These are phyloP conservation scores for Saturnispora galanensis DNA, from an alignment of 805 yeast species.

Conservation along the genomic window DNA sequence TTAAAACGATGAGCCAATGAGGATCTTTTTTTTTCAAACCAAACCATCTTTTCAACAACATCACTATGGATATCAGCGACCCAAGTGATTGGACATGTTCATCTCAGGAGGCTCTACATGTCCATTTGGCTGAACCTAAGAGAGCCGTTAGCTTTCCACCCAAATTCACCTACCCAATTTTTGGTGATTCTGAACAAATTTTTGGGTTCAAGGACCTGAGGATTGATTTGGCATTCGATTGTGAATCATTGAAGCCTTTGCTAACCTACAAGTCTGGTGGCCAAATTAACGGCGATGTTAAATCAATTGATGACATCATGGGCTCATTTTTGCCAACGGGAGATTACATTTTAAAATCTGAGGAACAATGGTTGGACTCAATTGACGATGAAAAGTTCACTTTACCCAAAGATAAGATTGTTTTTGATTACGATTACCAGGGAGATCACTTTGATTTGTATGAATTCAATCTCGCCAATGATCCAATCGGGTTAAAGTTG, in stretches of 20 bases:
- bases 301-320: slow-evolving; percentile 49
- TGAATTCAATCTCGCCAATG: slow-evolving; percentile 32
- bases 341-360: slow-evolving; percentile 51
- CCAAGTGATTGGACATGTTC: slow-evolving; percentile 57
- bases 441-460: slow-evolving; percentile 41
- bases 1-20: not conserved
- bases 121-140: slow-evolving; percentile 41
- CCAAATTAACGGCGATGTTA: slow-evolving; percentile 46
- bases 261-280: slow-evolving; percentile 47
- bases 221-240: slow-evolving; percentile 65
- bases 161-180: slow-evolving; percentile 81
- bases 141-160: slow-evolving; percentile 65
- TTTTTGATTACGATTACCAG: slow-evolving; percentile 12
- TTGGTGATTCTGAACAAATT: slow-evolving; percentile 82
- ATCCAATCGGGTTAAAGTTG: slow-evolving; percentile 35
- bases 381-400: slow-evolving; percentile 36
- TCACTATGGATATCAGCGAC: slow-evolving; percentile 18
- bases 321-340: slow-evolving; percentile 48
- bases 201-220: slow-evolving; percentile 71
- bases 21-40: not conserved
- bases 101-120: slow-evolving; percentile 55
- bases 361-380: slow-evolving; percentile 53
- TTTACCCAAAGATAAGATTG: slow-evolving; percentile 26
- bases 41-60: too few species aligned
- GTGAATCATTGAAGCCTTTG: slow-evolving; percentile 63